phyloP scores from a whole-genome alignment of 2,329 filamentous ascomycete species.

The Colletotrichum shisoi region DNA sequence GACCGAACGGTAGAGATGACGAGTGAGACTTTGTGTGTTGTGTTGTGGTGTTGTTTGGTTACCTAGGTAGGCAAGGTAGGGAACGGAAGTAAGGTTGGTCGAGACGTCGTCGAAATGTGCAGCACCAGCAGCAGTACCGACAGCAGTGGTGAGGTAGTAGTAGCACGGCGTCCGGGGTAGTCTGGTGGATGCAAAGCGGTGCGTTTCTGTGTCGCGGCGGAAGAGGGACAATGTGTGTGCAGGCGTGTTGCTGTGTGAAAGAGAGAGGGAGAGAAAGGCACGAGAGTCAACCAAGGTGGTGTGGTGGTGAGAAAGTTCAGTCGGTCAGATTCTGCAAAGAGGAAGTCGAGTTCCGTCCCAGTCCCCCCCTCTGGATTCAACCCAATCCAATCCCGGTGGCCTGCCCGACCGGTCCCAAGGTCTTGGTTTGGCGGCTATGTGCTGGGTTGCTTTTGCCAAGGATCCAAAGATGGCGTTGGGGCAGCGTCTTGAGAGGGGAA shows the following conservation, averaged over 20 bases:
- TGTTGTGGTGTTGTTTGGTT: slow-evolving; percentile 8
- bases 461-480: slow-evolving; percentile 35
- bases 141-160: not conserved
- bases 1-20: slow-evolving; percentile 13
- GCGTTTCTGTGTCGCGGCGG: not conserved
- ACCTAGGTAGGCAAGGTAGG: slow-evolving; percentile 8
- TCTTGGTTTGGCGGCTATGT: slow-evolving; percentile 31
- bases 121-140: not conserved
- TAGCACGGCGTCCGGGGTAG: not conserved
- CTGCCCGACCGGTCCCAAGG: slow-evolving; percentile 20
- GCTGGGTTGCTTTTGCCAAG: slow-evolving; percentile 33
- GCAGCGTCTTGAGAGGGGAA: slow-evolving; percentile 14
- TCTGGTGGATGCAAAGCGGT: too few relatives aligned
- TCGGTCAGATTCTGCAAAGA: slow-evolving; percentile 35
- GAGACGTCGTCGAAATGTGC: slow-evolving; percentile 8
- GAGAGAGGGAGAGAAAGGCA: slow-evolving; percentile 1
- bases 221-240: not conserved
- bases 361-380: not conserved
- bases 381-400: slow-evolving; percentile 21
- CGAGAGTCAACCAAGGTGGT: slow-evolving; percentile 6
- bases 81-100: slow-evolving; percentile 14
- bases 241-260: not conserved
- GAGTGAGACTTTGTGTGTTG: slow-evolving; percentile 13
- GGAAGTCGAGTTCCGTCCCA: slow-evolving; percentile 23
- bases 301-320: slow-evolving; percentile 34